Evolutionary conservation across 2,329 filamentous ascomycete species (phyloP), one percentile per base, ranked within the genome.

Genomic region (Ophiostoma fasciatum): DNA sequence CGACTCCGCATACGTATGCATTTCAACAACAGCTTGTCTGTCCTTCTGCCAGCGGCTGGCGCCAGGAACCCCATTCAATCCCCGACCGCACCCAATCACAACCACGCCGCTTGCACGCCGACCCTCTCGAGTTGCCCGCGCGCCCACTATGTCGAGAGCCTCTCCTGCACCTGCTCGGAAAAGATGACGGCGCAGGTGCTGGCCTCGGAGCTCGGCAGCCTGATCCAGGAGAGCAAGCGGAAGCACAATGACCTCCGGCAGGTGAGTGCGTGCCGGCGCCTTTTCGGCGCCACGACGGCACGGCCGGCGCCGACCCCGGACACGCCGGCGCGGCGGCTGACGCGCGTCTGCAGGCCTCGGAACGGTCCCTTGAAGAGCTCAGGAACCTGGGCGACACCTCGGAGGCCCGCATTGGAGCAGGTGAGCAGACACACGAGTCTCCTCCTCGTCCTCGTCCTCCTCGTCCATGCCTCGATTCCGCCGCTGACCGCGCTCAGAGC

Each of bases 161-260:
- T 28, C 29, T 28, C 7, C 10, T 9, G 4, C 43, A 40, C 12
- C 19, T 14, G 28, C 32, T 26, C 20, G 36, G 29, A 44, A 56
- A 77, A 62, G 51, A 94, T 94, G 85, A 92, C 85, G 57, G 79
- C 84, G 50, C 83, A 92, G 70, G 77, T 94, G 51, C 71, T 94
- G 51, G 76, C 78, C 52, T 78, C 82, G 40, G 87, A 94, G 70
- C 73, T 94, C 56, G 74, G 79, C 51, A 92, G 83, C 61, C 74
- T 94, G 55, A 79, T 94, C 50, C 83, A 92, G 58, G 90, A 98
- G 64, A 90, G 87, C 54, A 96, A 93, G 61, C 74, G 88, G 51
- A 96, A 93, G 60, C 80, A 94, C 57, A 74, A 80, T 48, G 90
- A 96, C 50, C 67, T 98, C 36, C 76, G 82, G 63, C 82, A 81